Evolutionary conservation across 768 basidiomycete genomes (phyloP), one percentile per base, ranked within the genome.

Genomic region (Punctularia strigosozonata): DNA sequence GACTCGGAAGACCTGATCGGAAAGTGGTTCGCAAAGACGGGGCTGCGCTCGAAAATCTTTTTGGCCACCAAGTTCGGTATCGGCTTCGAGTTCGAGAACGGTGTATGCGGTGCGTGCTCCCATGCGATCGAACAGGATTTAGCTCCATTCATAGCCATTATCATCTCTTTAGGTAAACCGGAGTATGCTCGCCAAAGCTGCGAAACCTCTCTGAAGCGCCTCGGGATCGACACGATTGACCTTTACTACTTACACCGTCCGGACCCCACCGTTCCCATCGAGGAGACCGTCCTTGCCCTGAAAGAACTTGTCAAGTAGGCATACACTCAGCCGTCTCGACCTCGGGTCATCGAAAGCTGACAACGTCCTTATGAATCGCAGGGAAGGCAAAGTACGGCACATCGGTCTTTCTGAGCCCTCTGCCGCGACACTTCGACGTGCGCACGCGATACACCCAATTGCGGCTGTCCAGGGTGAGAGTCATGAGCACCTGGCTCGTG

Each of bases 331-430:
- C 12, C 17, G 2, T 25, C n/a, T 0, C 19, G 19, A 17, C 20
- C 23, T 24, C 10, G 8, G 10, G 8, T 18, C 4, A 6, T 14
- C 4, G 17, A n/a, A 14, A 31, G 24, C 17, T 5, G 12, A n/a
- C n/a, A n/a, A n/a, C n/a, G 10, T 33, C 14, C 20, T 31, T 35
- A 6, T 36, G 55, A 55, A 22, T 44, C 24, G 4, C 24, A 57
- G 54, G 25, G 42, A 46, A 43, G 70, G 69, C 1, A 73, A 68
- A 49, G 61, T 71, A 37, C 66, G 63, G 39, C 63, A 70, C 49
- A 46, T 77, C 7, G 73, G 75, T 1, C 62, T 76, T 31, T 74
- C 70, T 17, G 75, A 77, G 47, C 55, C 63, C 40, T 68, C 68
- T 3, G 58, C 65, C 1, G 40, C 43, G 3, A 67, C 69, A 2